Conservation (phyloP, 1,284 basidiomycete species). For the Sporisorium scitamineum region DNA sequence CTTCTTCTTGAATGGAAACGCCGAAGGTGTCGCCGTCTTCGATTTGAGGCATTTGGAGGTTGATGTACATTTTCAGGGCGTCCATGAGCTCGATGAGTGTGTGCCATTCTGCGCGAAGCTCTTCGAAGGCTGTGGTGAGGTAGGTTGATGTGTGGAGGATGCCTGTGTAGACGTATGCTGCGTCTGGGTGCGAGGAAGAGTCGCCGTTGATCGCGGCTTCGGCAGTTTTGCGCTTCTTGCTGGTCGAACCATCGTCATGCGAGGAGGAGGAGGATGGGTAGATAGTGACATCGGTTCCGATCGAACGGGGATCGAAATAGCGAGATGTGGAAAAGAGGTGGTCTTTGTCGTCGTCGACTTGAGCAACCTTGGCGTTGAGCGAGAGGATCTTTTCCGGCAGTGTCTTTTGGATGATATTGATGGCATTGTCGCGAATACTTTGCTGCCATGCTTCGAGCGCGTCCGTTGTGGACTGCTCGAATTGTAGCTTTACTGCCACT, state of each 20-base stretch:
- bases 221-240: slow-evolving; percentile 47
- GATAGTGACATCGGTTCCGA: slow-evolving; percentile 29
- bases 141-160: slow-evolving; percentile 30
- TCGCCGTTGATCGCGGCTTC: slow-evolving; percentile 13
- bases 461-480: slow-evolving; percentile 37
- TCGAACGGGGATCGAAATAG: slow-evolving; percentile 31
- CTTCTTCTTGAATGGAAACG: slow-evolving; percentile 54
- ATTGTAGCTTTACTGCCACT: slow-evolving; percentile 34
- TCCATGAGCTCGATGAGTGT: slow-evolving; percentile 45
- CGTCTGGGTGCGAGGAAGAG: slow-evolving; percentile 1
- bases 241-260: slow-evolving; percentile 6
- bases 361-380: slow-evolving; percentile 38
- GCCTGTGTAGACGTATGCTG: slow-evolving; percentile 41
- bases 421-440: slow-evolving; percentile 31
- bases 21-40: slow-evolving; percentile 57
- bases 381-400: slow-evolving; percentile 48
- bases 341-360: slow-evolving; percentile 27
- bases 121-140: slow-evolving; percentile 22
- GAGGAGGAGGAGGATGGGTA: slow-evolving; percentile 14
- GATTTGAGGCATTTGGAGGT: slow-evolving; percentile 53
- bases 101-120: slow-evolving; percentile 50
- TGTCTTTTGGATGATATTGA: slow-evolving; percentile 46
- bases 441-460: slow-evolving; percentile 48
- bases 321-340: slow-evolving; percentile 32
- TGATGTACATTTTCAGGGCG: slow-evolving; percentile 55